Conservation (phyloP, 345 rosid species). For the Psidium guajava region DNA sequence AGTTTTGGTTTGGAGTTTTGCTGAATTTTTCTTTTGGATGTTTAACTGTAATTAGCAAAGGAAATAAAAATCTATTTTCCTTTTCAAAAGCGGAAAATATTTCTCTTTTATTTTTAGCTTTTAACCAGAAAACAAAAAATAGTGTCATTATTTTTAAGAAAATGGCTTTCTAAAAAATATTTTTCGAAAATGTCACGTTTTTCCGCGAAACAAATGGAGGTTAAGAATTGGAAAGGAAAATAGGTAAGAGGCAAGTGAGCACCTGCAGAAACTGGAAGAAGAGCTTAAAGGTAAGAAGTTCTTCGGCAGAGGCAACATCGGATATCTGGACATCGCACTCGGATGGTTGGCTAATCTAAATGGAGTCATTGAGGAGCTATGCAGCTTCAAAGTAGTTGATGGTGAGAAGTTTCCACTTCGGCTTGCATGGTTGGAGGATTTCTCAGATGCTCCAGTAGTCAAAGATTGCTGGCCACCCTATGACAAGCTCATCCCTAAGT, state of each 20-base stretch:
- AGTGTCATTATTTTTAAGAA: no score
- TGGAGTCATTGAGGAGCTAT: neutral
- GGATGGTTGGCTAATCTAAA: conserved; percentile 1
- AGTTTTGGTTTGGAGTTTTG: no score
- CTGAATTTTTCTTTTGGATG: no score
- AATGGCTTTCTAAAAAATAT: no score
- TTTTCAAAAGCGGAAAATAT: no score
- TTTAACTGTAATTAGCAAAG: no score
- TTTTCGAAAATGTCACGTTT: no score
- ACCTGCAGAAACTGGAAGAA: neutral
- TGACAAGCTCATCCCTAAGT: neutral
- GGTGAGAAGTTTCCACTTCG: neutral
- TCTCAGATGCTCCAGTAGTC: neutral
- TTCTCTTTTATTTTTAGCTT: no score
- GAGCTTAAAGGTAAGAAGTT: conserved; percentile 1
- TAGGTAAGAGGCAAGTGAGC: neutral
- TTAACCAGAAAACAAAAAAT: no score
- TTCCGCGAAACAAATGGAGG: no score
- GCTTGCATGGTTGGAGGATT: neutral
- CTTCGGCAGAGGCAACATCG: conserved; percentile 4
- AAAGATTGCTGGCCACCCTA: neutral
- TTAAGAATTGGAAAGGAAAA: no score
- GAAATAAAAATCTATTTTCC: no score
- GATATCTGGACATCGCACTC: neutral
- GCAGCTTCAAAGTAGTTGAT: neutral